These are phyloP conservation scores for Thielaviopsis musarum DNA, from an alignment of 2,329 filamentous ascomycete species.

Conservation along the genomic window DNA sequence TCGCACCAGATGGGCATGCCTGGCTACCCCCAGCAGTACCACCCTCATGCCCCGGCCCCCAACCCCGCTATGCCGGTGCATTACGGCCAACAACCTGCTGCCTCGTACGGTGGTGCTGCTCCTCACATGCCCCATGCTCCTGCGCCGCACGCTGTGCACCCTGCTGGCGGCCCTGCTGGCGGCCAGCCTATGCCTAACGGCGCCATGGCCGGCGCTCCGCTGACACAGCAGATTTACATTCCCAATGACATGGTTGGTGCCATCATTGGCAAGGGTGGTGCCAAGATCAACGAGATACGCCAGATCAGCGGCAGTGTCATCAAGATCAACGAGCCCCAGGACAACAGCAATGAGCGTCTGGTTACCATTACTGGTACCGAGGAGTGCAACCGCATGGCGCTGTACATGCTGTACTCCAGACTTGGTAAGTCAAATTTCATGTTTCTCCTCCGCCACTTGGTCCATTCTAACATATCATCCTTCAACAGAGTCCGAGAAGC, in stretches of 20 bases:
- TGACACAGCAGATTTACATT: conserved; percentile 98
- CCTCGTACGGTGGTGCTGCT: conserved; percentile 56
- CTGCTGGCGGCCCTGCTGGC: conserved; percentile 28
- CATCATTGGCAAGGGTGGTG: conserved; percentile 95
- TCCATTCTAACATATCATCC: neutral
- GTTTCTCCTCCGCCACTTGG: neutral
- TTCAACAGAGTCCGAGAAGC: conserved; percentile 27
- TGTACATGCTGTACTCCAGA: conserved; percentile 97
- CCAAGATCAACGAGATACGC: conserved; percentile 98
- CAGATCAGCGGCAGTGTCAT: conserved; percentile 95
- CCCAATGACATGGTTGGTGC: conserved; percentile 99
- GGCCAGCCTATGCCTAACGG: conserved; percentile 54
- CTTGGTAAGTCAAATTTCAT: conserved; percentile 46
- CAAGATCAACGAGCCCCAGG: conserved; percentile 98
- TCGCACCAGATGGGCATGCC: conserved; percentile 61
- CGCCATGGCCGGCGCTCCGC: conserved; percentile 40
- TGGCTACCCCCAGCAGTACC: conserved; percentile 58
- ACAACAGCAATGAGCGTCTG: conserved; percentile 94
- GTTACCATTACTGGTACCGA: conserved; percentile 96
- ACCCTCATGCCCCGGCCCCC: conserved; percentile 44
- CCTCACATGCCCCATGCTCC: conserved; percentile 60
- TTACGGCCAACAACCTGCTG: conserved; percentile 58
- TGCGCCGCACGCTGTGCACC: conserved; percentile 39
- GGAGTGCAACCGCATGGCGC: conserved; percentile 98
- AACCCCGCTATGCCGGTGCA: conserved; percentile 52